phyloP scores from a whole-genome alignment of 2,329 filamentous ascomycete species.

The Venturia asperata region DNA sequence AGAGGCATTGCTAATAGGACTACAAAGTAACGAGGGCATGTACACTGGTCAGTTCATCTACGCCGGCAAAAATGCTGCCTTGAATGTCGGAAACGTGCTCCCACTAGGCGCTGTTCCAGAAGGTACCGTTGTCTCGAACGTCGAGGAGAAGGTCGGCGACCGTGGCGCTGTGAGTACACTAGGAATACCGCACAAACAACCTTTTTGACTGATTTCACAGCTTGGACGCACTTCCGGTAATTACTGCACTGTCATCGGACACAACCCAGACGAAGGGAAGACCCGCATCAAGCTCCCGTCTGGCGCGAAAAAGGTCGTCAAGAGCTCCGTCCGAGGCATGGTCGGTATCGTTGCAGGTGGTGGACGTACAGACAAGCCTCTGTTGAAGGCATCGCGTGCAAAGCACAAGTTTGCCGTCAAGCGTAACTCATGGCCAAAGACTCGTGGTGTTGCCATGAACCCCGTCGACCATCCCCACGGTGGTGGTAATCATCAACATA shows the following conservation, averaged over 20 bases:
- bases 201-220: slow-evolving; percentile 20
- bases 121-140: slow-evolving; percentile 98
- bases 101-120: slow-evolving; percentile 91
- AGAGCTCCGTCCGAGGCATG: slow-evolving; percentile 90
- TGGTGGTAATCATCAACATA: slow-evolving; percentile 99
- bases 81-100: slow-evolving; percentile 96
- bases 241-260: slow-evolving; percentile 96
- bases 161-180: slow-evolving; percentile 59
- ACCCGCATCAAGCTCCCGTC: slow-evolving; percentile 99
- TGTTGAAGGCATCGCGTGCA: slow-evolving; percentile 98
- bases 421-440: slow-evolving; percentile 99
- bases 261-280: slow-evolving; percentile 81
- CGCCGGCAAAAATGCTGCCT: slow-evolving; percentile 95
- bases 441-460: slow-evolving; percentile 99
- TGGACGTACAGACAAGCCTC: slow-evolving; percentile 98
- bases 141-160: slow-evolving; percentile 98
- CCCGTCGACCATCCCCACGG: slow-evolving; percentile 84
- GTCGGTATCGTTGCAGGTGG: slow-evolving; percentile 99
- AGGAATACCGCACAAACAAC: background rate
- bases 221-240: slow-evolving; percentile 97
- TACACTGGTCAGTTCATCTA: slow-evolving; percentile 99
- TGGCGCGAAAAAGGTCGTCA: slow-evolving; percentile 98
- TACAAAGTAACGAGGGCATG: slow-evolving; percentile 85
- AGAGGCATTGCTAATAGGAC: slow-evolving; percentile 5
- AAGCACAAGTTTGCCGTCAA: slow-evolving; percentile 99